Base-by-base conservation (phyloP, 2,329 filamentous ascomycete genomes). In the Cordyceps pruinosa region DNA sequence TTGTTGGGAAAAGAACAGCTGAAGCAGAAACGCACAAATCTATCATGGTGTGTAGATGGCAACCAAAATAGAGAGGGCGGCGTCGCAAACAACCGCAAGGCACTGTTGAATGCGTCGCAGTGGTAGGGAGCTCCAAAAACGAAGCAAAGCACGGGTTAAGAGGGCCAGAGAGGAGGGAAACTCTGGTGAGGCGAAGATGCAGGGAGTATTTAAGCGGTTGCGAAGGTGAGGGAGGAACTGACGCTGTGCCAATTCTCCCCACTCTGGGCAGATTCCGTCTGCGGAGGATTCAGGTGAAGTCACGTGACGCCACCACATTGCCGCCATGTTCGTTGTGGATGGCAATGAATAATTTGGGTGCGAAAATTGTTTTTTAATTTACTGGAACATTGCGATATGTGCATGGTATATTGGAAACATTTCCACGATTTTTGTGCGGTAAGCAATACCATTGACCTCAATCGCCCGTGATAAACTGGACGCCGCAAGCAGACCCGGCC, bases 31-130 rank as follows among this genome's bases (percentile, higher is more conserved):
- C 64, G 65, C 68, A 65, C 69, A 72, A 74, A 69, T 66, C 66
- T 71, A 72, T 73, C 73, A 75, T 75, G 66, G 64, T 75, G 72
- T 69, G 69, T 69, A 21, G 19, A 25, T 13, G 66, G 62, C 59
- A 37, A 21, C 34, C 56, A 45, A 28, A 54, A 41, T 39, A 52
- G 41, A 52, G n/a, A 44, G 12, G 21, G 41, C 55, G 23, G 55
- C 41, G 55, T 28, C 41, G 46, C 48, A 32, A 52, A 57, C 46
- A 45, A 21, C 55, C 46, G 30, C 48, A 23, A 30, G 41, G 15
- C 30, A 21, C 23, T 37, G 26, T 12, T 5, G 12, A 19, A 51
- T 37, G 41, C 32, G 47, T 47, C 23, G 30, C 55, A 45, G 32
- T 12, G 19, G 26, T 10, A 12, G 1, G 6, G 10, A 46, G 26